Base-by-base conservation (phyloP, 345 rosid genomes). In the Euphorbia peplus region DNA sequence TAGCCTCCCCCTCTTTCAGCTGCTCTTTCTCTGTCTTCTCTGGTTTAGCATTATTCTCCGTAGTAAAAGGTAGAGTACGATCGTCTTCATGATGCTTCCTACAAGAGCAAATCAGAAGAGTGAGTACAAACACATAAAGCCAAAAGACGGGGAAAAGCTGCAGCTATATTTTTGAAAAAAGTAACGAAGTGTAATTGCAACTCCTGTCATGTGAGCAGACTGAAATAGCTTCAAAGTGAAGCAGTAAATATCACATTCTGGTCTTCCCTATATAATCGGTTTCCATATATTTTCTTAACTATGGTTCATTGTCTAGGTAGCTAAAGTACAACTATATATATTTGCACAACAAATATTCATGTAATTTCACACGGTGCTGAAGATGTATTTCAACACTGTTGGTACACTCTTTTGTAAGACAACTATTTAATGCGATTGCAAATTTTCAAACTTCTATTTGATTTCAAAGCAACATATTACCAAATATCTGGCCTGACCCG, bases 11-110 rank as follows among this genome's bases (percentile, higher is more conserved):
- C 70, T 68, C 69, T 39, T 47, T 59, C 44, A 46, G 24, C 29
- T 35, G 4, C 30, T n/a, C 18, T 26, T 57, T 66, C 58, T 16
- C 58, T 44, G 48, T 64, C 66, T 28, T 69, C 70, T 75, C 48
- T 6, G 26, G 28, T 55, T 65, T 57, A 46, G 39, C 25, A 13
- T 13, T 59, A 55, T 19, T 74, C 15, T 14, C 47, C 4, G 19
- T 32, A 19, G 39, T n/a, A 19, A 41, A 64, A 28, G 32, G 47
- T 11, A 24, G 50, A 18, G 37, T 15, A 62, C 50, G n/a, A 3
- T 53, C 18, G 44, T 3, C 16, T 12, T 66, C 21, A 39, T 68
- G 50, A 6, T 5, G 47, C 56, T 62, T 57, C 50, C 73, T 74
- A 57, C 28, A 42, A n/a, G 29, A 70, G 16, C 25, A 8, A 18